These are phyloP conservation scores for Metschnikowia lunata DNA, from an alignment of 805 yeast genomes.

Conservation along the genomic window DNA sequence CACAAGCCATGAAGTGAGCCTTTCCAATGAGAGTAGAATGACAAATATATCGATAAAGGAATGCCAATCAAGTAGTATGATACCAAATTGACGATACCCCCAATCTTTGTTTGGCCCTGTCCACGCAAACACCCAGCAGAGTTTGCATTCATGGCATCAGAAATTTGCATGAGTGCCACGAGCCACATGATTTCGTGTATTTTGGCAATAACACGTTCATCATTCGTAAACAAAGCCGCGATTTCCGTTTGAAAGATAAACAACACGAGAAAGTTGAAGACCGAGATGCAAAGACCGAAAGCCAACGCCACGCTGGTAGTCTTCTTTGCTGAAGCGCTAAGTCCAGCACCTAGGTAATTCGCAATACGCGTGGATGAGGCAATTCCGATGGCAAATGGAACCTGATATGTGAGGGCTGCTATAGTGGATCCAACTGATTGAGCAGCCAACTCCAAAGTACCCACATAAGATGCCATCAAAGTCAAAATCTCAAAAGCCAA, in stretches of 20 bases:
- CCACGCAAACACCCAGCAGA: conserved; percentile 77
- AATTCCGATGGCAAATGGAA: conserved; percentile 56
- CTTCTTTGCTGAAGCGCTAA: conserved; percentile 31
- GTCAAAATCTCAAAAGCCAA: conserved; percentile 55
- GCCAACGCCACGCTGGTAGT: conserved; percentile 34
- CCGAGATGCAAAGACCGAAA: conserved; percentile 34
- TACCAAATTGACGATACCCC: conserved; percentile 53
- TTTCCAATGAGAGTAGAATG: conserved; percentile 45
- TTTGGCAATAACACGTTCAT: conserved; percentile 49
- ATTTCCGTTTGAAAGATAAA: conserved; percentile 30
- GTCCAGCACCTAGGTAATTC: conserved; percentile 49
- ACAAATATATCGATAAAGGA: conserved; percentile 52
- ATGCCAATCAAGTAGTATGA: conserved; percentile 60
- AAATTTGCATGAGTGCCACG: conserved; percentile 64
- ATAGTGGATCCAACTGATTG: conserved; percentile 45
- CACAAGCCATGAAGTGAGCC: conserved; percentile 58
- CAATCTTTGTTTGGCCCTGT: conserved; percentile 67
- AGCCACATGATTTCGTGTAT: conserved; percentile 55
- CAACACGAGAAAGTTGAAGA: conserved; percentile 29
- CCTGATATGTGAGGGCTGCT: conserved; percentile 45
- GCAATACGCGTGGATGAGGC: conserved; percentile 58
- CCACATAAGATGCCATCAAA: conserved; percentile 50
- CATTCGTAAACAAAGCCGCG: conserved; percentile 52
- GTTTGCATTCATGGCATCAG: conserved; percentile 65
- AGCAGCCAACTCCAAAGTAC: conserved; percentile 50